phyloP scores from a whole-genome alignment of 2,329 filamentous ascomycete genomes.

The Hypoxylon sp. region DNA sequence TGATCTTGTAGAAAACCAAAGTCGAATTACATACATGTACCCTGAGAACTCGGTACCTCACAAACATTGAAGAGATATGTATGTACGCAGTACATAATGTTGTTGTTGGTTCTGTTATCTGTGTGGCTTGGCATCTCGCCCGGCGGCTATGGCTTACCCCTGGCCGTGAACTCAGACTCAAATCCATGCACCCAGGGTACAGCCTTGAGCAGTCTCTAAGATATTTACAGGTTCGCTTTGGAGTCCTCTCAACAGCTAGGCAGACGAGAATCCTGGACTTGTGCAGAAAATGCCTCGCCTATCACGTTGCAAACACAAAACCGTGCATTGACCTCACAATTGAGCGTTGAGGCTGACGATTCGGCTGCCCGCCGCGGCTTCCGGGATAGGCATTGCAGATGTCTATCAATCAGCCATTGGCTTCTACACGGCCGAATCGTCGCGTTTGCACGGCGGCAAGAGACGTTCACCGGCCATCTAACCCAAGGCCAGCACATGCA shows the following conservation, averaged over 20 bases:
- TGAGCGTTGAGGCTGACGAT: background rate
- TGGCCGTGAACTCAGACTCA: background rate
- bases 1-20: background rate
- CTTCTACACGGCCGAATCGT: slow-evolving; percentile 19
- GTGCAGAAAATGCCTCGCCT: slow-evolving; percentile 20
- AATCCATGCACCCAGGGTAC: background rate
- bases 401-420: background rate
- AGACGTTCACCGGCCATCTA: slow-evolving; percentile 1
- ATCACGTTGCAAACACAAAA: slow-evolving; percentile 1
- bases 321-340: background rate
- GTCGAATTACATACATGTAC: background rate
- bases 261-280: background rate
- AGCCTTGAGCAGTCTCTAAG: slow-evolving; percentile 1
- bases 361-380: slow-evolving; percentile 6
- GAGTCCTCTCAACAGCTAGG: slow-evolving; percentile 7
- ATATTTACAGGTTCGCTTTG: background rate
- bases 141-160: slow-evolving; percentile 17
- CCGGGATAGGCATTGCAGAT: slow-evolving; percentile 5
- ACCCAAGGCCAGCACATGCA: background rate
- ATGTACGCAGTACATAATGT: background rate
- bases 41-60: background rate
- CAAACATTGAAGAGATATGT: background rate
- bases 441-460: slow-evolving; percentile 20
- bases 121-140: slow-evolving; percentile 19
- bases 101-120: slow-evolving; percentile 18